Evolutionary conservation across 768 basidiomycete species (phyloP).

Genomic region (Boletus vermiculosoides): DNA sequence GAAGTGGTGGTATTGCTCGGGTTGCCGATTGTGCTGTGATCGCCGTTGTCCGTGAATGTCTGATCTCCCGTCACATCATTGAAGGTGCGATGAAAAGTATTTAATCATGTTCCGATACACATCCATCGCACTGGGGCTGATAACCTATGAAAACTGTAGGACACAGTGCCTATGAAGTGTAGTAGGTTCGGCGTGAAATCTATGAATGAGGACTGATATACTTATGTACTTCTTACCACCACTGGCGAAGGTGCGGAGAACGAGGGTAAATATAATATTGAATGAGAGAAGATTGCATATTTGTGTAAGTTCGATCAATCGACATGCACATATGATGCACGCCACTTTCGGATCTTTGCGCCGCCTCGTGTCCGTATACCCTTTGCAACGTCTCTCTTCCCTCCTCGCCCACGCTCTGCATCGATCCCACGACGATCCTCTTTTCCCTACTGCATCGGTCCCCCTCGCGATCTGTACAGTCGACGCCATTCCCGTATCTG

Average conservation of each 20-base stretch:
- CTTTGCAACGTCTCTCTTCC: background rate
- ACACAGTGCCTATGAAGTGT: no score
- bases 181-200: no score
- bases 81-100: conserved; percentile 12
- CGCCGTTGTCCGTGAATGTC: conserved; percentile 16
- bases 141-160: no score
- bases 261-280: no score
- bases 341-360: background rate
- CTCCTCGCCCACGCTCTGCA: background rate
- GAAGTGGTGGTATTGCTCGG: conserved; percentile 20
- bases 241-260: no score
- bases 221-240: no score
- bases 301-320: no score
- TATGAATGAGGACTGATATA: no score
- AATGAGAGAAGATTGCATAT: no score
- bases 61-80: conserved; percentile 24
- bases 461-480: background rate
- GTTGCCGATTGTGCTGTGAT: conserved; percentile 11
- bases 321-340: no score
- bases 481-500: background rate
- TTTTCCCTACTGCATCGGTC: background rate
- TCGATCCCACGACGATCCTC: background rate
- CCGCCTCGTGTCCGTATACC: background rate
- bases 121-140: no score
- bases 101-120: no score